Evolutionary conservation across 2,329 filamentous ascomycete species (phyloP).

Genomic region (Sarocladium kiliense): DNA sequence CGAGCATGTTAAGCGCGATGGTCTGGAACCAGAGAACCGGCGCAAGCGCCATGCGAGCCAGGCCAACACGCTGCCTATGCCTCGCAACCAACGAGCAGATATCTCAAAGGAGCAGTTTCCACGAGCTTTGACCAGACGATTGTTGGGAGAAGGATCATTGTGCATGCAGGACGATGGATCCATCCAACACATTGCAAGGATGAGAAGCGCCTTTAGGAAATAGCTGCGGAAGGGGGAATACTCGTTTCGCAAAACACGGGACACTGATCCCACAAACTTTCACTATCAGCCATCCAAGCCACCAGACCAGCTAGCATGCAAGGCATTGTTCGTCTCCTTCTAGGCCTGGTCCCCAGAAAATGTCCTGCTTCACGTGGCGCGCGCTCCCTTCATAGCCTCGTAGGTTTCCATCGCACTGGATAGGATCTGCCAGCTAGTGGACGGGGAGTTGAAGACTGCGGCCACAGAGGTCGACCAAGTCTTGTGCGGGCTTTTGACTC

Average conservation of each 20-base stretch:
- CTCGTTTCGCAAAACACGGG: background rate
- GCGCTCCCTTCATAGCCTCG: constrained; percentile 11
- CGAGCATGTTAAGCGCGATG: background rate
- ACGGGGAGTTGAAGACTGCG: background rate
- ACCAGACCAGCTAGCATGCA: background rate
- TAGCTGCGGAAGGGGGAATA: background rate
- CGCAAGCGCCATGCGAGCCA: background rate
- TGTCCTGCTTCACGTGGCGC: constrained; percentile 16
- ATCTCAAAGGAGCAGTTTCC: background rate
- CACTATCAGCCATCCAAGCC: background rate
- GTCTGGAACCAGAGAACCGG: background rate
- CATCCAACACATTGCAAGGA: constrained; percentile 1
- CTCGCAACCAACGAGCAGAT: background rate
- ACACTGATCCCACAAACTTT: background rate
- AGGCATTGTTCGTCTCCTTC: background rate
- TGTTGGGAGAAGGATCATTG: background rate
- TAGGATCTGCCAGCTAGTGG: background rate
- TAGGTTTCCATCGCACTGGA: background rate
- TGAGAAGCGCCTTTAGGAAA: background rate
- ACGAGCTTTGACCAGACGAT: background rate
- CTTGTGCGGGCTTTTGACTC: background rate
- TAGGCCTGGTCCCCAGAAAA: background rate
- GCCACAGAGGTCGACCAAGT: background rate
- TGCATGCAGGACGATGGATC: background rate
- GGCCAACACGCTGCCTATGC: background rate